Evolutionary conservation across 2,329 filamentous ascomycete genomes (phyloP).

Genomic region (Arthroderma sp.): DNA sequence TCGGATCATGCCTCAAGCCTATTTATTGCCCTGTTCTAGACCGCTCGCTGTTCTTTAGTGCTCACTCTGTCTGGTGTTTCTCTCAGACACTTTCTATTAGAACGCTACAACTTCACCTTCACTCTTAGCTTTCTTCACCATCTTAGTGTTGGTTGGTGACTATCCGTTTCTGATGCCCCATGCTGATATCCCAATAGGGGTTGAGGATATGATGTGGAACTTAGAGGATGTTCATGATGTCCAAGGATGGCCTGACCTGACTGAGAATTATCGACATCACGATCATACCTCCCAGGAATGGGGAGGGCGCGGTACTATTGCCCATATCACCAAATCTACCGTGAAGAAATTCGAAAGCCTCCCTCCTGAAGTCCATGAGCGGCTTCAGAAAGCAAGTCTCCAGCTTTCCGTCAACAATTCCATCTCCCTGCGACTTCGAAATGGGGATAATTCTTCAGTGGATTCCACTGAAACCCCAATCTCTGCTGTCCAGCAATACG

Average conservation of each 20-base stretch:
- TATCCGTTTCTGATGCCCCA: not conserved
- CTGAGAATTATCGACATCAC: not conserved
- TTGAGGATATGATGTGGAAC: not conserved
- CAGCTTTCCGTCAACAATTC: conserved; percentile 8
- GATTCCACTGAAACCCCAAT: not conserved
- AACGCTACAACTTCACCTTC: no score
- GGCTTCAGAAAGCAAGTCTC: conserved; percentile 7
- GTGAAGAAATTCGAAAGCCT: conserved; percentile 7
- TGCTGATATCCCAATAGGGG: not conserved
- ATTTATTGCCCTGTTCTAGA: no score
- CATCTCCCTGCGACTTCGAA: not conserved
- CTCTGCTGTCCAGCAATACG: conserved; percentile 7
- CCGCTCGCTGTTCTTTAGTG: no score
- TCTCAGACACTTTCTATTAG: no score
- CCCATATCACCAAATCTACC: conserved; percentile 1
- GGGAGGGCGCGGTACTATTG: conserved; percentile 5
- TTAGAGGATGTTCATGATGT: not conserved
- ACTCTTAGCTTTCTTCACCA: no score
- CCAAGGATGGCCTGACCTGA: not conserved
- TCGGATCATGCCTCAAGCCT: no score
- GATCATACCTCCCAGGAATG: not conserved
- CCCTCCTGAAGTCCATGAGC: conserved; percentile 8
- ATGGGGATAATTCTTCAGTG: not conserved
- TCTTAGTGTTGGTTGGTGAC: no score
- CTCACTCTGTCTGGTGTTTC: no score